Conservation (phyloP, 306 rosid genomes). For the Cucurbita pepo region DNA sequence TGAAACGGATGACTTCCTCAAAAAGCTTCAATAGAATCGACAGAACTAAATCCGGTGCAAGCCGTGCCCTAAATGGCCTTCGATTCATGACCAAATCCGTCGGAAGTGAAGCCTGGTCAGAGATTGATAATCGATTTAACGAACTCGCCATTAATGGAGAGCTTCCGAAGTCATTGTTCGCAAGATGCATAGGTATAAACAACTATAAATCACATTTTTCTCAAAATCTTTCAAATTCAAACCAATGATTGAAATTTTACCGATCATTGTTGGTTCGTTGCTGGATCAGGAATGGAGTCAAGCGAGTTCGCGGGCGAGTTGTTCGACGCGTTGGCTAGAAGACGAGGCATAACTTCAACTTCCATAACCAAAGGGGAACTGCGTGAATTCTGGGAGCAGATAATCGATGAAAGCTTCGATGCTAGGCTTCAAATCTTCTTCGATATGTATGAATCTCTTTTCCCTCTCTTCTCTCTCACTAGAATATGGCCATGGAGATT, state of each 20-base stretch:
- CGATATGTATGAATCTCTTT: constrained; percentile 44
- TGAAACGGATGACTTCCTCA: constrained; percentile 61
- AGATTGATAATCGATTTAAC: constrained; percentile 44
- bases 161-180: constrained; percentile 49
- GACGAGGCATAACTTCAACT: constrained; percentile 48
- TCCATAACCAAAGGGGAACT: constrained; percentile 46
- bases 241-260: not conserved
- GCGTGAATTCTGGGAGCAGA: constrained; percentile 77
- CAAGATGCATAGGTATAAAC: constrained; percentile 66
- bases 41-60: constrained; percentile 56
- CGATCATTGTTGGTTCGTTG: not conserved
- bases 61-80: constrained; percentile 60
- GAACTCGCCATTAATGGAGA: constrained; percentile 34
- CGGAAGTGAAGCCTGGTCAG: constrained; percentile 54
- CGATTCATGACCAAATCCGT: constrained; percentile 64
- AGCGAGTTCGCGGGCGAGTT: constrained; percentile 64
- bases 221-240: not conserved
- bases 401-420: constrained; percentile 66
- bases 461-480: not conserved
- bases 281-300: constrained; percentile 28
- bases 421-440: constrained; percentile 85
- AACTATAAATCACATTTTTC: not conserved
- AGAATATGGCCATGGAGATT: not conserved
- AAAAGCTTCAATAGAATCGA: constrained; percentile 37
- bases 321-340: constrained; percentile 68